Base-by-base conservation (phyloP, 331 rosid species). In the Arachis monticola region DNA sequence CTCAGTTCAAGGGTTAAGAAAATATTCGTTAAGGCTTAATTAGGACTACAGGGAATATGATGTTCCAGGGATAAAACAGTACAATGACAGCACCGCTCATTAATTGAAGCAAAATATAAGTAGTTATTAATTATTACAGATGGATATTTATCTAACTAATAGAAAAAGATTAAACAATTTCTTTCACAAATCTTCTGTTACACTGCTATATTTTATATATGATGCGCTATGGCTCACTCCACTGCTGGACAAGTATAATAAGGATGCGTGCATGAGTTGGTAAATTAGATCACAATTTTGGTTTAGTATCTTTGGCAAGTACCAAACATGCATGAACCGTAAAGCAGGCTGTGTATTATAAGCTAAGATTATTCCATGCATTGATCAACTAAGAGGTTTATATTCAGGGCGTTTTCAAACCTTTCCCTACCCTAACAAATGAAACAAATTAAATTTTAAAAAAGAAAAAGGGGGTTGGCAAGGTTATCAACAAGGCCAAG, bases 261-360 rank as follows among this genome's bases (percentile, higher is more conserved):
- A 41, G 60, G 50, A 82, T 77, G 63, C 80, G 85, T 80, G 79
- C 62, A 38, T 44, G 62, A 58, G 45, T 77, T 17, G 56, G 55
- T 13, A 81, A 79, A 74, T 57, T 68, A 61, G 67, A 50, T 56
- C 75, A 40, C 56, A 69, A 60, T 58, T 77, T 45, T 48, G 75
- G 75, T 55, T 63, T 77, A 9, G 53, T 45, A 17, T 74, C 64
- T 68, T 74, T 65, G 76, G 77, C 88, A 79, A 78, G 83, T 72
- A 83, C 65, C 35, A 38, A 38, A 56, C 48, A 79, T 58, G 27
- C 69, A 75, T 80, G 77, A 60, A 60, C 59, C 63, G 50, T 38
- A 10, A n/a, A 31, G 52, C 68, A 40, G 48, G 41, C 46, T 50
- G 60, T 44, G 66, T 57, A 62, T 61, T 48, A 48, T 66, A 41